Conservation (phyloP, 768 basidiomycete genomes). For the Rhizopogon salebrosus region DNA sequence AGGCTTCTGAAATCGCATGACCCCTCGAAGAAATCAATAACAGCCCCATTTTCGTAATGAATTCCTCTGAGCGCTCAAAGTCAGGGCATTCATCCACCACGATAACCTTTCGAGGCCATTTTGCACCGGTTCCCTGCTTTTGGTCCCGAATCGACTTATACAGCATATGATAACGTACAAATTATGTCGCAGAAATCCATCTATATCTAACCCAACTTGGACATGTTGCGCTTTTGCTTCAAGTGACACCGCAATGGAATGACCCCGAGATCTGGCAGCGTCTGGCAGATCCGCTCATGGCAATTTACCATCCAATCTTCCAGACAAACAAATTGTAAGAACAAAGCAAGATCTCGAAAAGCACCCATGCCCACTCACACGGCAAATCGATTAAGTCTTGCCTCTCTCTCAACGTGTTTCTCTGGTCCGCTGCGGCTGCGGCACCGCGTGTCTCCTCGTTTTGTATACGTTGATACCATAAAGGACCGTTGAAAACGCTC, state of each 20-base stretch:
- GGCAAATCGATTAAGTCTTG: slow-evolving; percentile 4
- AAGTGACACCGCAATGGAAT: slow-evolving; percentile 23
- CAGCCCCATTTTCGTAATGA: slow-evolving; percentile 10
- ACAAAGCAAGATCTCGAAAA: not conserved
- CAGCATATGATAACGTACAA: slow-evolving; percentile 23
- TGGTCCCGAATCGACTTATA: slow-evolving; percentile 13
- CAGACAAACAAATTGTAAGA: not conserved
- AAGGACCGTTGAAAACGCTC: not conserved
- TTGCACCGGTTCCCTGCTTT: slow-evolving; percentile 20
- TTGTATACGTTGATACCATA: slow-evolving; percentile 13
- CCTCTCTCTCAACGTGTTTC: slow-evolving; percentile 15
- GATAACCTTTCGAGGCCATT: slow-evolving; percentile 30
- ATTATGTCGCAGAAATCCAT: slow-evolving; percentile 8
- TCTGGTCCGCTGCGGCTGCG: slow-evolving; percentile 10
- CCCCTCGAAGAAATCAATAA: not conserved
- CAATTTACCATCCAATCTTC: not conserved
- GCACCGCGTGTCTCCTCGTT: slow-evolving; percentile 19
- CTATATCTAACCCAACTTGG: slow-evolving; percentile 25
- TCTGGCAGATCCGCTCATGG: slow-evolving; percentile 13
- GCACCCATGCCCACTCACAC: slow-evolving; percentile 3
- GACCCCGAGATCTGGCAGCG: slow-evolving; percentile 26
- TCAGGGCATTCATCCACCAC: slow-evolving; percentile 18
- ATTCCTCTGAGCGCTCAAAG: slow-evolving; percentile 18
- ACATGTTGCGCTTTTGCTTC: slow-evolving; percentile 26
- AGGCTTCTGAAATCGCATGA: not conserved